Evolutionary conservation across 2,329 filamentous ascomycete genomes (phyloP).

Genomic region (Trichoderma brevicompactum): DNA sequence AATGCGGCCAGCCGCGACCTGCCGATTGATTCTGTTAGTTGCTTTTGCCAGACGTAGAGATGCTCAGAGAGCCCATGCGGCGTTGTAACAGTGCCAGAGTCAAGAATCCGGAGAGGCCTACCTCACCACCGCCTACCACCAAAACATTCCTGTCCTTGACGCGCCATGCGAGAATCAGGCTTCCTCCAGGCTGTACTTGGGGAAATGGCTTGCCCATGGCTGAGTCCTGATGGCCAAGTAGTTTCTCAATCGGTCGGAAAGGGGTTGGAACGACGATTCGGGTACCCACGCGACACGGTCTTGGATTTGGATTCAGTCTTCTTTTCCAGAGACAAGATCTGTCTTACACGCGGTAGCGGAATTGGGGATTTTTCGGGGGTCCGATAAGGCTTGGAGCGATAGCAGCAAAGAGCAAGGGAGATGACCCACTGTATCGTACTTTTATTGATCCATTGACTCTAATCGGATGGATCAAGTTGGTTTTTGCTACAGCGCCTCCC

Average conservation of each 20-base stretch:
- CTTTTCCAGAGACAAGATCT: constrained; percentile 1
- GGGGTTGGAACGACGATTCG: constrained; percentile 4
- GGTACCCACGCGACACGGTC: constrained; percentile 21
- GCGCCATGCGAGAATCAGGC: constrained; percentile 95
- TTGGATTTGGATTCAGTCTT: neutral
- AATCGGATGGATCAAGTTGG: too few species aligned
- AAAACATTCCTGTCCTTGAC: constrained; percentile 85
- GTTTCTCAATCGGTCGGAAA: constrained; percentile 28
- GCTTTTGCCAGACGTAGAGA: neutral
- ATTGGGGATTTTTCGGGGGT: constrained; percentile 8
- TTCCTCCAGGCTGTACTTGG: constrained; percentile 85
- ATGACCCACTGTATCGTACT: neutral
- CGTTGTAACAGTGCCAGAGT: neutral
- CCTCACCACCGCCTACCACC: constrained; percentile 95
- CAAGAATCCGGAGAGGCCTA: constrained; percentile 48
- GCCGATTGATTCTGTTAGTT: constrained; percentile 32
- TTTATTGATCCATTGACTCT: too few species aligned
- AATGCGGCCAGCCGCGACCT: constrained; percentile 96
- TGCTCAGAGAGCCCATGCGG: neutral
- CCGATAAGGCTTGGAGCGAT: constrained; percentile 19
- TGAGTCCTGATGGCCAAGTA: constrained; percentile 17
- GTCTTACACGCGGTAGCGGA: neutral
- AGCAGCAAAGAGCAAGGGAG: neutral
- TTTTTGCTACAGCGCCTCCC: neutral
- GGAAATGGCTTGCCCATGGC: constrained; percentile 63